Evolutionary conservation across 23 red algal species (phyloP).

Genomic region (Rhodosorus marinus): DNA sequence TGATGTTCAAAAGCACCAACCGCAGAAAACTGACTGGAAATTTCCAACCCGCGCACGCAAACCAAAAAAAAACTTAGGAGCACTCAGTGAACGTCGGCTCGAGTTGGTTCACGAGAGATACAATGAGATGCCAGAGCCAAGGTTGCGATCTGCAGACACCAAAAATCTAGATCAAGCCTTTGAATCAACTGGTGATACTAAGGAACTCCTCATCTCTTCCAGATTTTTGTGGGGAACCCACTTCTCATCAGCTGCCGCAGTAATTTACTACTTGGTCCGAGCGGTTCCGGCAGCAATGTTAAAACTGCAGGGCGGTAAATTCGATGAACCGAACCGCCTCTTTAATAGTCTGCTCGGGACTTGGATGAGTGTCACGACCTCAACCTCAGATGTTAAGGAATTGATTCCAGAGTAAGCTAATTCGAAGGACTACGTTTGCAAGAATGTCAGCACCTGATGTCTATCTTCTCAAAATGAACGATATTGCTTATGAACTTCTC

Average conservation of each 20-base stretch:
- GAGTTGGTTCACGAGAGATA: constrained; percentile 7
- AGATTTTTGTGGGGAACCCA: constrained; percentile 76
- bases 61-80: too few species aligned
- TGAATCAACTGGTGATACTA: background rate
- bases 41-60: too few species aligned
- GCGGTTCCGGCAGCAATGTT: constrained; percentile 49
- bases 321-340: constrained; percentile 54
- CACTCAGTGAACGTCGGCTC: constrained; percentile 16
- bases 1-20: too few species aligned
- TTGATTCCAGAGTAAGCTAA: constrained; percentile 55
- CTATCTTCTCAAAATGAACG: too few species aligned
- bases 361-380: constrained; percentile 27
- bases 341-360: constrained; percentile 44
- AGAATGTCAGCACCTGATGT: constrained; percentile 2
- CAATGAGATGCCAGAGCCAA: constrained; percentile 13
- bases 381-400: constrained; percentile 54
- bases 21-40: too few species aligned
- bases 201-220: background rate
- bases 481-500: too few species aligned
- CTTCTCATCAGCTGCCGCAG: constrained; percentile 61
- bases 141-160: too few species aligned
- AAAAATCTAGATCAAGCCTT: constrained; percentile 1
- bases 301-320: constrained; percentile 42
- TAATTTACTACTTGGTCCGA: constrained; percentile 61
- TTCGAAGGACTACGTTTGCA: constrained; percentile 34